These are phyloP conservation scores for Emericellopsis atlantica DNA, from an alignment of 2,329 filamentous ascomycete genomes.

Conservation along the genomic window DNA sequence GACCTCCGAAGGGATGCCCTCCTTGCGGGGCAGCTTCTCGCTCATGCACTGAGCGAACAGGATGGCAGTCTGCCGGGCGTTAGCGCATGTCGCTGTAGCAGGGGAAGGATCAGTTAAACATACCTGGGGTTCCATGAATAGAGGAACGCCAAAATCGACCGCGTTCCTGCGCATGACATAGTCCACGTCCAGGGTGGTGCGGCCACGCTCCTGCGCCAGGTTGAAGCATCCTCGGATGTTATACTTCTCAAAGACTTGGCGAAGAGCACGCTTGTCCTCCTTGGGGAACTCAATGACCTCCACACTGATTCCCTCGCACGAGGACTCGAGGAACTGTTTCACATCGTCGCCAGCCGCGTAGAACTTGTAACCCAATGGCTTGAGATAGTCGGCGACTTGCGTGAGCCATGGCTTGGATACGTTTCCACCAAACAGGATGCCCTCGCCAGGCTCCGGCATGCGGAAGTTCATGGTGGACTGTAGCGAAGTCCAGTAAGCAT, in stretches of 20 bases:
- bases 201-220: conserved; percentile 70
- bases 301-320: conserved; percentile 51
- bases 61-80: conserved; percentile 60
- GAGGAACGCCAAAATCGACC: conserved; percentile 91
- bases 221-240: conserved; percentile 96
- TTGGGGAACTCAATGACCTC: conserved; percentile 96
- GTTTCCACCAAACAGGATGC: conserved; percentile 88
- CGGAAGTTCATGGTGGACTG: conserved; percentile 99
- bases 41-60: conserved; percentile 96
- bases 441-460: conserved; percentile 85
- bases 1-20: conserved; percentile 85
- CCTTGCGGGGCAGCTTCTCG: conserved; percentile 80
- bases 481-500: conserved; percentile 94
- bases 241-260: conserved; percentile 94
- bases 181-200: conserved; percentile 80
- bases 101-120: conserved; percentile 11
- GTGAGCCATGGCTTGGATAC: conserved; percentile 57
- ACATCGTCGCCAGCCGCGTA: conserved; percentile 73
- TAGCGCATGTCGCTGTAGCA: conserved; percentile 8
- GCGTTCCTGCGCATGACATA: conserved; percentile 98
- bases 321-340: conserved; percentile 70
- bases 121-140: conserved; percentile 98
- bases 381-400: conserved; percentile 73
- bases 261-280: conserved; percentile 85
- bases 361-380: conserved; percentile 87